Conservation (phyloP, 2,329 filamentous ascomycete genomes). For the Dryadomyces quercivorus region DNA sequence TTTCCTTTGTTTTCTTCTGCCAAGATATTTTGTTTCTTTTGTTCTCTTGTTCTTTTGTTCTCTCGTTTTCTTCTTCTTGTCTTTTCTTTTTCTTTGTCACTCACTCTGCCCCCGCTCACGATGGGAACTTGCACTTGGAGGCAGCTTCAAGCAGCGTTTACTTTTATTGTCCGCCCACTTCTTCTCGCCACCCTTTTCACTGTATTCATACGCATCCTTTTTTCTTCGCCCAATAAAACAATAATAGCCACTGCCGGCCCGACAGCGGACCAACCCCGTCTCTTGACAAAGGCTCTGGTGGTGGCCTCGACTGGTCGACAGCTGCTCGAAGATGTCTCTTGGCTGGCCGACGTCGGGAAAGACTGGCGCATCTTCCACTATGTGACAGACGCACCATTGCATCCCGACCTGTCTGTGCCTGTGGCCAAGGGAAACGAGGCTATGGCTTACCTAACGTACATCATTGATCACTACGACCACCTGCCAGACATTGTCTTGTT, state of each 20-base stretch:
- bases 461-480: constrained; percentile 48
- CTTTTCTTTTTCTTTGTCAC: background rate
- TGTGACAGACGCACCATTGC: constrained; percentile 13
- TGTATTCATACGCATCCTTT: background rate
- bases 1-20: too few species aligned
- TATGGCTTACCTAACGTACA: constrained; percentile 49
- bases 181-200: background rate
- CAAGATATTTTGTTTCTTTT: background rate
- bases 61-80: background rate
- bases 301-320: constrained; percentile 9
- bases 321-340: constrained; percentile 5
- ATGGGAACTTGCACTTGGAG: background rate
- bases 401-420: constrained; percentile 13
- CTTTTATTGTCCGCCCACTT: background rate
- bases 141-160: background rate
- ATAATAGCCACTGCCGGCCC: too few species aligned
- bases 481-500: constrained; percentile 47
- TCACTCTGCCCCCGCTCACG: too few species aligned
- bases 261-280: too few species aligned
- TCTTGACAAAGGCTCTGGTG: constrained; percentile 11
- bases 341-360: constrained; percentile 8
- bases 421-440: constrained; percentile 39
- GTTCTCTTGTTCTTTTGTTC: background rate
- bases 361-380: constrained; percentile 15
- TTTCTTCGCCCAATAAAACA: too few species aligned